Conservation (phyloP, 2,329 filamentous ascomycete genomes). For the Hypoxylon sp. region DNA sequence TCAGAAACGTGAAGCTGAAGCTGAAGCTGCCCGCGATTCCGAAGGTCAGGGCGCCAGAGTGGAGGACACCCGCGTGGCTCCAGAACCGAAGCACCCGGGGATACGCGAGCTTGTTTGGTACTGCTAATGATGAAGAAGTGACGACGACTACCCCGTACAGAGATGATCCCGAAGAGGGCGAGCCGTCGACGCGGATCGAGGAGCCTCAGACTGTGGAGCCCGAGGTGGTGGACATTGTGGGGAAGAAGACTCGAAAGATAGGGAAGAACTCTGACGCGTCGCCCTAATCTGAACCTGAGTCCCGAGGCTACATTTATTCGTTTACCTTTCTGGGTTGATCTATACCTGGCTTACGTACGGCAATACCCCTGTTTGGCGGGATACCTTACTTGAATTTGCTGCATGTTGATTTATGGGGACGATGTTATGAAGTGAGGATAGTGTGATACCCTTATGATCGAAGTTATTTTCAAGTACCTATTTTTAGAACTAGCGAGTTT, state of each 20-base stretch:
- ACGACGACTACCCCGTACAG: constrained; percentile 29
- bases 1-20: constrained; percentile 25
- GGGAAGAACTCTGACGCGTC: constrained; percentile 32
- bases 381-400: neutral
- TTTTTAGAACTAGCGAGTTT: neutral
- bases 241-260: constrained; percentile 39
- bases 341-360: constrained; percentile 1
- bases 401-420: constrained; percentile 2
- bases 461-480: constrained; percentile 7
- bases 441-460: constrained; percentile 36
- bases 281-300: neutral
- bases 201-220: constrained; percentile 40
- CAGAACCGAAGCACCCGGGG: constrained; percentile 15
- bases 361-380: constrained; percentile 6
- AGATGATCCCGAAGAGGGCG: constrained; percentile 37
- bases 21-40: constrained; percentile 55
- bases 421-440: constrained; percentile 21
- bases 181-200: constrained; percentile 20
- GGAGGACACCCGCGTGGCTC: constrained; percentile 41
- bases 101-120: constrained; percentile 21
- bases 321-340: constrained; percentile 1
- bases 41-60: constrained; percentile 29
- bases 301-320: neutral
- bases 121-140: constrained; percentile 36
- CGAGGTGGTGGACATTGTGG: constrained; percentile 42